Evolutionary conservation across 2,329 filamentous ascomycete species (phyloP), one percentile per base, ranked within the genome.

Genomic region (Aspergillus pseudonomiae): DNA sequence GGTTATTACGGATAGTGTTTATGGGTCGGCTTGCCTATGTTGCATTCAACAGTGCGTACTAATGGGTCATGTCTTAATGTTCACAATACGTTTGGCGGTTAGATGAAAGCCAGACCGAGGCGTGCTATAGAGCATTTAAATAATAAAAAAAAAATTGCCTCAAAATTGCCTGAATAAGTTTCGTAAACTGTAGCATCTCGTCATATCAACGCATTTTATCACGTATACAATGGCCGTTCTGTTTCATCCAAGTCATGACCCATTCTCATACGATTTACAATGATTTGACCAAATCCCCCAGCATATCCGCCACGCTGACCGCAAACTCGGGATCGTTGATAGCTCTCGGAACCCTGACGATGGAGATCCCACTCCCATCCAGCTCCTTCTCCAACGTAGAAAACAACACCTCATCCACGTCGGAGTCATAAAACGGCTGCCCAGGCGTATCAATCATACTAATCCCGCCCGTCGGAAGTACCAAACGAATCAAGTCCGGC

Each of bases 381-480:
- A 91, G 73, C 0, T 82, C 85, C 0, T 78, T 67, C 55, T 77
- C 80, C 19, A 91, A 74, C 0, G 82, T 77, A 0, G 75, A 68
- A 61, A 84, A 83, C 21, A 88, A 68, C 6, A 74, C 78, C 19
- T 74, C 71, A 67, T 87, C 84, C 3, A 83, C 83, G 36, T 79
- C 71, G 3, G 71, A 66, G 71, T 87, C 81, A 66, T 81, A 77
- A 69, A 90, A 91, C 0, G 86, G 77, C 2, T 78, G 82, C 1
- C 77, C 81, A 24, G 84, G 80, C 0, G 81, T 82, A 9, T 86
- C 81, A 54, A 92, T 81, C 77, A 86, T 82, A 70, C 89, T 91
- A 14, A 91, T 74, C 0, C 89, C 89, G 0, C 83, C 84, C 11
- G 73, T 78, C 0, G 89, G 89, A 9, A 91, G 71, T 75, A 88